A percentile compares a stretch with the other conserved stretches of the same genome.
These are phyloP conservation scores for Trichoderma sp. DNA, from an alignment of 2,329 filamentous ascomycete species.

Conservation along the genomic window DNA sequence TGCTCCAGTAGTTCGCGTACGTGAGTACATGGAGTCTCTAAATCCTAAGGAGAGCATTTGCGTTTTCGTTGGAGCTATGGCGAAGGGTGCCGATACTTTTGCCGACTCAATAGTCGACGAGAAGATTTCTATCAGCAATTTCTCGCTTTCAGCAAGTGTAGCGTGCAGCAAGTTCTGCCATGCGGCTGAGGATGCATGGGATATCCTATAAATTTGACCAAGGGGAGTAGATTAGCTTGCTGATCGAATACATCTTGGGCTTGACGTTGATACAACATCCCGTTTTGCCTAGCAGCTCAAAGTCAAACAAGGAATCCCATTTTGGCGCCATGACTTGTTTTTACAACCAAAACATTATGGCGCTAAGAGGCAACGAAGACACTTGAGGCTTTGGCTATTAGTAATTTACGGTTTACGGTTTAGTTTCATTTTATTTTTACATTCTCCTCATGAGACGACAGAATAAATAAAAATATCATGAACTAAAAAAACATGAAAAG, in stretches of 20 bases:
- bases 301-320: not conserved
- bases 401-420: not conserved
- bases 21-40: constrained; percentile 83
- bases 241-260: constrained; percentile 33
- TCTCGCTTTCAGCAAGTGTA: constrained; percentile 93
- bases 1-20: constrained; percentile 79
- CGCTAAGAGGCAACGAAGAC: not conserved
- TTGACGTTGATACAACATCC: constrained; percentile 73
- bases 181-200: constrained; percentile 94
- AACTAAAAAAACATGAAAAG: not conserved
- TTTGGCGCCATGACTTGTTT: constrained; percentile 5
- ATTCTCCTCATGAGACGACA: not conserved
- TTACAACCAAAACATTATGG: constrained; percentile 18
- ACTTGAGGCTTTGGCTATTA: not conserved
- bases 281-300: constrained; percentile 33
- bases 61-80: constrained; percentile 98
- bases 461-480: not conserved
- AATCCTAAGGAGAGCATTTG: constrained; percentile 88
- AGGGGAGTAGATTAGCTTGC: constrained; percentile 15
- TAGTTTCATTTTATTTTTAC: not conserved
- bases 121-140: constrained; percentile 98
- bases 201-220: constrained; percentile 69
- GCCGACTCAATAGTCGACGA: constrained; percentile 94
- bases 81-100: constrained; percentile 93
- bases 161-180: constrained; percentile 99